Conservation (phyloP, 306 rosid genomes). For the Trichosanthes cucumerina region DNA sequence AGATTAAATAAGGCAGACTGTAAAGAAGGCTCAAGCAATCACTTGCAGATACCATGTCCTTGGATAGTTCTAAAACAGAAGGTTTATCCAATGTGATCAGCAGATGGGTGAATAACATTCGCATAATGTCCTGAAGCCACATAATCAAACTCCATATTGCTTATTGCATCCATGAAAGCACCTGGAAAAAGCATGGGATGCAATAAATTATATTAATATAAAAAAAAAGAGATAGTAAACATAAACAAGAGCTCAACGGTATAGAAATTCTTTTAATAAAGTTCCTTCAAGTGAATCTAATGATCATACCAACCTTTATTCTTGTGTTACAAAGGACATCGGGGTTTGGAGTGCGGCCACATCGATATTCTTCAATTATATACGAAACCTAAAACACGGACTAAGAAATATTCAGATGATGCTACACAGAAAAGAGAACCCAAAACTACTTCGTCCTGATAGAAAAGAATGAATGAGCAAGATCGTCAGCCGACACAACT, state of each 20-base stretch:
- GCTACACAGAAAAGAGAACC: neutral
- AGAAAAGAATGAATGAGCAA: neutral
- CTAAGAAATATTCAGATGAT: conserved; percentile 8
- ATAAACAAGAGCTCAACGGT: neutral
- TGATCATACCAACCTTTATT: conserved; percentile 74
- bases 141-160: conserved; percentile 65
- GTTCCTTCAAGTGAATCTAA: conserved; percentile 2
- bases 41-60: conserved; percentile 55
- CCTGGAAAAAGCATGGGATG: conserved; percentile 30
- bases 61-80: conserved; percentile 58
- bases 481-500: neutral
- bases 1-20: neutral
- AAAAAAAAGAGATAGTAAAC: neutral
- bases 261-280: neutral
- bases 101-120: conserved; percentile 53
- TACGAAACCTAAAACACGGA: conserved; percentile 56
- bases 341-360: conserved; percentile 93
- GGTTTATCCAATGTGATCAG: conserved; percentile 27
- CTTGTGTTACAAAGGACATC: conserved; percentile 95
- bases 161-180: conserved; percentile 87
- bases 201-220: neutral
- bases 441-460: neutral
- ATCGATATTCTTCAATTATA: conserved; percentile 71
- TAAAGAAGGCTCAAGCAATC: neutral
- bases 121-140: conserved; percentile 97